A percentile compares a stretch with the other conserved stretches of the same genome.
phyloP scores from a whole-genome alignment of 768 basidiomycete genomes.

The Mycena albidolilacea region DNA sequence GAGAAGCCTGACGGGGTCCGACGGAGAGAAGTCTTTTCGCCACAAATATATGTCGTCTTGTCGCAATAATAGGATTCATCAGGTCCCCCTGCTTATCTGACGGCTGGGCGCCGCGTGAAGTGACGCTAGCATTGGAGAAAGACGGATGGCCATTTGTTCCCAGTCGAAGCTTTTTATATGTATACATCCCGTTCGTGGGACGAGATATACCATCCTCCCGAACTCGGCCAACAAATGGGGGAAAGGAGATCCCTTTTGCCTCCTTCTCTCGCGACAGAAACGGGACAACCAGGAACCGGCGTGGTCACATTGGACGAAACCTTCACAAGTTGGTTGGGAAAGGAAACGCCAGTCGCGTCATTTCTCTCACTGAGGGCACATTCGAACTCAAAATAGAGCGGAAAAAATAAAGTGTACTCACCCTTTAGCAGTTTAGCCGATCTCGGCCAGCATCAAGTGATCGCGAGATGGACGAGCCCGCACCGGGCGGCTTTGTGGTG shows the following conservation, averaged over 20 bases:
- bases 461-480: conserved; percentile 6
- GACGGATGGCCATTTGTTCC: not conserved
- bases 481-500: not conserved
- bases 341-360: not conserved
- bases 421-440: conserved; percentile 11
- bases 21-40: conserved; percentile 3
- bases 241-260: too few species aligned
- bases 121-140: not conserved
- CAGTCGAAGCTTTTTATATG: not conserved
- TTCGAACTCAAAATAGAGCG: conserved; percentile 22
- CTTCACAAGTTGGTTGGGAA: too few species aligned
- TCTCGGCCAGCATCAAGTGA: conserved; percentile 22
- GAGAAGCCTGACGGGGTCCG: not conserved
- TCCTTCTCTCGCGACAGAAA: too few species aligned
- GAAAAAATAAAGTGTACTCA: not conserved
- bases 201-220: too few species aligned
- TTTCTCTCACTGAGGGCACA: not conserved
- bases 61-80: not conserved
- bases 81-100: not conserved
- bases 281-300: too few species aligned
- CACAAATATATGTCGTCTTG: not conserved
- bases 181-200: not conserved
- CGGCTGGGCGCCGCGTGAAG: too few species aligned
- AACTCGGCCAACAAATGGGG: too few species aligned
- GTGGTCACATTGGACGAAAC: too few species aligned